phyloP scores from a whole-genome alignment of 495 filamentous ascomycete species.

The Friedmanniomyces simplex region DNA sequence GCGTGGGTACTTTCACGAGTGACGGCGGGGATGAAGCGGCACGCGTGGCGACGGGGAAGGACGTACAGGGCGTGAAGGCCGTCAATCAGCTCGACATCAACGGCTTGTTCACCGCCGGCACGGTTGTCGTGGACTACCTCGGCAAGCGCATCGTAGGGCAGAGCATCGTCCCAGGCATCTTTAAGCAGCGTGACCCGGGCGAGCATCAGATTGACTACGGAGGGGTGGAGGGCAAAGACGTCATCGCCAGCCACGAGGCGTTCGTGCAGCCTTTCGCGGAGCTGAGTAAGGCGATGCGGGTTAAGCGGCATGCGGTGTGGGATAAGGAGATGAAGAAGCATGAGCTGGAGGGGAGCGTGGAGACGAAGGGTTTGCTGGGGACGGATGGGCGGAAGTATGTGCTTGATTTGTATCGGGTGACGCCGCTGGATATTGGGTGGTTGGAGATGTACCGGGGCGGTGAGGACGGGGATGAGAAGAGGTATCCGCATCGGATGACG shows the following conservation, averaged over 20 bases:
- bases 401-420: conserved; percentile 88
- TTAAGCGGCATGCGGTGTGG: conserved; percentile 96
- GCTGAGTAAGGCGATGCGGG: conserved; percentile 71
- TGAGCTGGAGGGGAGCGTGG: conserved; percentile 88
- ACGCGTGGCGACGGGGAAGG: conserved; percentile 91
- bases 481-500: conserved; percentile 91
- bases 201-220: conserved; percentile 99
- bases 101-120: conserved; percentile 88
- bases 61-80: conserved; percentile 82
- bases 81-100: conserved; percentile 96
- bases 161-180: conserved; percentile 97
- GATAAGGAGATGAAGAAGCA: conserved; percentile 88
- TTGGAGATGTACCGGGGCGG: conserved; percentile 55
- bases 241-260: conserved; percentile 76
- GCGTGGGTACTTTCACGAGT: conserved; percentile 89
- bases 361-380: conserved; percentile 96
- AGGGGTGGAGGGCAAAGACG: conserved; percentile 93
- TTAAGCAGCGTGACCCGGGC: conserved; percentile 94
- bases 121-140: conserved; percentile 92
- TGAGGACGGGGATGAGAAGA: conserved; percentile 36
- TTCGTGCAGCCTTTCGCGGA: conserved; percentile 82
- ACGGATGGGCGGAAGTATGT: conserved; percentile 97
- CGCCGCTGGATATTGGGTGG: conserved; percentile 85
- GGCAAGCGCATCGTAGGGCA: conserved; percentile 96
- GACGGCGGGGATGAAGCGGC: conserved; percentile 98